Conservation (phyloP, 768 basidiomycete species). For the Clavaria fumosa region DNA sequence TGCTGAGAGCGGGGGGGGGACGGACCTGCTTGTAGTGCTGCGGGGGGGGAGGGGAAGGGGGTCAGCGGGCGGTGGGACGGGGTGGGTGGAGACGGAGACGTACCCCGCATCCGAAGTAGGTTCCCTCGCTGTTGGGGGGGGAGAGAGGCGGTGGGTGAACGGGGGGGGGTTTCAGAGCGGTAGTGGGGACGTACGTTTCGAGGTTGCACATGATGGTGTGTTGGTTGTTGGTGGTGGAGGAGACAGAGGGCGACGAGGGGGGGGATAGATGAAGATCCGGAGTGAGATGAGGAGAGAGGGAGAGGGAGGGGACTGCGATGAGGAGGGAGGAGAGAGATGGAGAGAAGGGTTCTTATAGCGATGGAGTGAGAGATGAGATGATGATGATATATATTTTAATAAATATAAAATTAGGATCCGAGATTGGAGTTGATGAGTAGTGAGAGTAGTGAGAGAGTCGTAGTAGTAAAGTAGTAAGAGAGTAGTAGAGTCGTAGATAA, state of each 20-base stretch:
- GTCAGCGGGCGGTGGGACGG: conserved; percentile 8
- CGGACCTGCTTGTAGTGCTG: conserved; percentile 6
- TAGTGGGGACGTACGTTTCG: conserved; percentile 29
- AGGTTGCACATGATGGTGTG: conserved; percentile 35
- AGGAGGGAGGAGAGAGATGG: too few relatives aligned
- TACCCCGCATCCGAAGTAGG: conserved; percentile 70
- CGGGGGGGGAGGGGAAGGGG: too few relatives aligned
- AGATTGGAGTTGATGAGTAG: too few relatives aligned
- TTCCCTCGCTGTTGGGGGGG: conserved; percentile 43
- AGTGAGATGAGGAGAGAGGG: not conserved
- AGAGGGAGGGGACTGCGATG: not conserved
- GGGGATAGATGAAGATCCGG: conserved; percentile 7
- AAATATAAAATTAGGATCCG: too few relatives aligned
- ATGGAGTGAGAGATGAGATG: too few relatives aligned
- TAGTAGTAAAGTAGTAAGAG: too few relatives aligned
- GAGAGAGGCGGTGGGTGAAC: conserved; percentile 13
- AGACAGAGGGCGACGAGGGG: too few relatives aligned
- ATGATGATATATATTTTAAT: too few relatives aligned
- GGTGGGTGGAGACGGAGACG: conserved; percentile 15
- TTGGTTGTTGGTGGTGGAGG: not conserved
- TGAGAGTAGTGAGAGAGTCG: too few relatives aligned
- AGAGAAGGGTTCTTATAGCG: too few relatives aligned
- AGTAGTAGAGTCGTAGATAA: too few relatives aligned
- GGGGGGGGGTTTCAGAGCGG: too few relatives aligned
- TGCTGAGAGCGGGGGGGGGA: conserved; percentile 3